Evolutionary conservation across 495 filamentous ascomycete species (phyloP).

Genomic region (Penicillium paradoxum): DNA sequence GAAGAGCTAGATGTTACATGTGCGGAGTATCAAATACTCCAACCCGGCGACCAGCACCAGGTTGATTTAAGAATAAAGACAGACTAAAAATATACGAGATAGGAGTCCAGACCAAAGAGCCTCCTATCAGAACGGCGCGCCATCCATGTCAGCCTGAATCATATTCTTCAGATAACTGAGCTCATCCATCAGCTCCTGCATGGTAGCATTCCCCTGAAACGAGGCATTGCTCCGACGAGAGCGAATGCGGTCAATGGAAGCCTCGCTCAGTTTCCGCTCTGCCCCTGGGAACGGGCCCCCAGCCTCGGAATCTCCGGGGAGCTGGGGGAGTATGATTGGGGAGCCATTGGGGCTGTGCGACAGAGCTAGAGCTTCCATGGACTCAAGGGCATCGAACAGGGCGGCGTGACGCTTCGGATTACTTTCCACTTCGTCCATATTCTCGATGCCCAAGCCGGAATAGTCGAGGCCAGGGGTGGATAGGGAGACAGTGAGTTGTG

Average conservation of each 20-base stretch:
- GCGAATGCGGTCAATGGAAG: constrained; percentile 1
- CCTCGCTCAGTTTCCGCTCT: constrained; percentile 3
- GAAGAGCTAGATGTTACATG: constrained; percentile 4
- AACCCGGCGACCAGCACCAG: constrained; percentile 7
- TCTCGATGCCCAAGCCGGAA: constrained; percentile 35
- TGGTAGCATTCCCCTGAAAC: constrained; percentile 30
- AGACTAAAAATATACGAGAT: background rate
- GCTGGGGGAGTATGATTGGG: constrained; percentile 23
- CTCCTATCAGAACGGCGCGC: constrained; percentile 18
- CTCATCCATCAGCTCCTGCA: constrained; percentile 50
- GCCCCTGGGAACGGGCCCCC: background rate
- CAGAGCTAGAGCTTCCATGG: constrained; percentile 28
- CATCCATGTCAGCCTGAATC: constrained; percentile 39
- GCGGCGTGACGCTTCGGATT: constrained; percentile 46
- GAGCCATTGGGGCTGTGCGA: constrained; percentile 23
- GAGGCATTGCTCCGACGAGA: constrained; percentile 23
- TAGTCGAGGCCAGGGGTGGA: constrained; percentile 29
- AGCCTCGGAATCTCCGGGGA: constrained; percentile 5
- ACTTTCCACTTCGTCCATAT: constrained; percentile 35
- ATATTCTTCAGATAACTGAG: constrained; percentile 49
- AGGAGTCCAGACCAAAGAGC: background rate
- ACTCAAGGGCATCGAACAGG: constrained; percentile 35
- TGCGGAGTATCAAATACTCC: background rate
- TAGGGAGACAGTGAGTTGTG: constrained; percentile 29
- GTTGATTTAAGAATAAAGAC: background rate